Percentiles rank a stretch among this genome's conserved stretches.
Conservation (phyloP, 2,329 filamentous ascomycete species). For the Neodidymelliopsis sp. region DNA sequence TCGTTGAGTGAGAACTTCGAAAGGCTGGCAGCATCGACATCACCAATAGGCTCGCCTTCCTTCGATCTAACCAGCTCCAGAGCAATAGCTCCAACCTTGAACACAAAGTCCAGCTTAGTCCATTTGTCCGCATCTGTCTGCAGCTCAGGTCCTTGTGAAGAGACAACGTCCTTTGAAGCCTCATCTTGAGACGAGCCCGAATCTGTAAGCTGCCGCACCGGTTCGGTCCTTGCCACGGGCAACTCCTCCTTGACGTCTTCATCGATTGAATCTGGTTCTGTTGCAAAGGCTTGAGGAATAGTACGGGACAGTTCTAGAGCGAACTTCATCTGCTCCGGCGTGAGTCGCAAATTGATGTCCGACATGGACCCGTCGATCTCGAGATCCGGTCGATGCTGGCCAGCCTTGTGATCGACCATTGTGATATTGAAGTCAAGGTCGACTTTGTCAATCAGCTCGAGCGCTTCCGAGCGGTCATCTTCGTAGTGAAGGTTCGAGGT, state of each 20-base stretch:
- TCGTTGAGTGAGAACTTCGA: constrained; percentile 95
- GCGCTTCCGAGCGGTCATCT: constrained; percentile 75
- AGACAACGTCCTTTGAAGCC: constrained; percentile 59
- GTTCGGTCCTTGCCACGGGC: constrained; percentile 61
- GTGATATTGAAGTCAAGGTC: constrained; percentile 93
- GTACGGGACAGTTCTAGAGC: constrained; percentile 86
- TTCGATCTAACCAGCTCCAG: constrained; percentile 84
- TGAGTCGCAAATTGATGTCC: constrained; percentile 87
- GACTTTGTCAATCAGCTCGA: constrained; percentile 97
- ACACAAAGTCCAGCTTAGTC: constrained; percentile 93
- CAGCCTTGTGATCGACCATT: constrained; percentile 83
- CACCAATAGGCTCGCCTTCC: constrained; percentile 78
- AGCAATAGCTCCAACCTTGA: constrained; percentile 86
- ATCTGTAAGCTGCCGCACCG: constrained; percentile 55
- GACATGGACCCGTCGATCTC: constrained; percentile 94
- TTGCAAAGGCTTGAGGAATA: constrained; percentile 85
- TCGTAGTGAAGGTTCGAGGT: constrained; percentile 89
- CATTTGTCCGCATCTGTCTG: constrained; percentile 74
- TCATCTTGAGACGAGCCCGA: constrained; percentile 44
- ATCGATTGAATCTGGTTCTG: constrained; percentile 71
- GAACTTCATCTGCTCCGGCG: constrained; percentile 90
- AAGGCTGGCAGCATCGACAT: constrained; percentile 79
- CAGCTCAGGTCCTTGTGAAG: constrained; percentile 68
- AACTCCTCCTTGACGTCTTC: constrained; percentile 79
- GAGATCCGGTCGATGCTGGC: constrained; percentile 82